Percentiles rank a stretch among this genome's conserved stretches.
These are phyloP conservation scores for Penicillium subrubescens DNA, from an alignment of 495 filamentous ascomycete species.

Conservation along the genomic window DNA sequence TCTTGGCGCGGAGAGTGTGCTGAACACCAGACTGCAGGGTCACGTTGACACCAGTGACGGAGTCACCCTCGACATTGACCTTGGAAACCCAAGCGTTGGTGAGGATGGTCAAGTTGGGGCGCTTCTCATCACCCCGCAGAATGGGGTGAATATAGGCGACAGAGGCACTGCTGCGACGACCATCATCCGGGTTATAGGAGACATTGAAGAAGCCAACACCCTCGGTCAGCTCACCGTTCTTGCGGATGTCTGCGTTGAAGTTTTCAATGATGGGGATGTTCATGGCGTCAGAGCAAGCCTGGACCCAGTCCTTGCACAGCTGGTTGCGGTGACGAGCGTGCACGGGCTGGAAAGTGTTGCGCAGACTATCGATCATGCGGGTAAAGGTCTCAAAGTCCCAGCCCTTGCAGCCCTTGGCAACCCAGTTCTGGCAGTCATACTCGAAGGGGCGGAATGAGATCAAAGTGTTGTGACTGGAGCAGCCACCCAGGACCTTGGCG, in stretches of 20 bases:
- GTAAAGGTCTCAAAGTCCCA: constrained; percentile 81
- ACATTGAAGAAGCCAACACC: constrained; percentile 85
- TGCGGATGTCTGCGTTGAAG: constrained; percentile 76
- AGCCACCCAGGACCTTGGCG: constrained; percentile 83
- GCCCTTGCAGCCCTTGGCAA: constrained; percentile 68
- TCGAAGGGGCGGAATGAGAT: constrained; percentile 84
- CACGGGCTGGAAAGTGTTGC: constrained; percentile 79
- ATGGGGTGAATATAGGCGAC: constrained; percentile 90
- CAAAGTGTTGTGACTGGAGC: constrained; percentile 84
- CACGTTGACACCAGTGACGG: constrained; percentile 66
- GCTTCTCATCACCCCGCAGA: constrained; percentile 70
- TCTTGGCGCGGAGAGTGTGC: constrained; percentile 60
- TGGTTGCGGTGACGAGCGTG: constrained; percentile 77
- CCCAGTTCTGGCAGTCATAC: constrained; percentile 76
- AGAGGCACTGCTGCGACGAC: constrained; percentile 73
- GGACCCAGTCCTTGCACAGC: constrained; percentile 80
- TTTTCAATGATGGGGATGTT: constrained; percentile 75
- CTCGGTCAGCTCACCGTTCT: constrained; percentile 65
- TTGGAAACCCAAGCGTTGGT: constrained; percentile 80
- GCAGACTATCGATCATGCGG: constrained; percentile 71
- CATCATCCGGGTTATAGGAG: constrained; percentile 79
- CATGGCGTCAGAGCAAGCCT: constrained; percentile 70
- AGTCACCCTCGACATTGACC: constrained; percentile 64
- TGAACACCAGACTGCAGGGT: constrained; percentile 65
- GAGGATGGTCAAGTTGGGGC: constrained; percentile 76